phyloP scores from a whole-genome alignment of 2,329 filamentous ascomycete species.

The Trichoderma sp. region DNA sequence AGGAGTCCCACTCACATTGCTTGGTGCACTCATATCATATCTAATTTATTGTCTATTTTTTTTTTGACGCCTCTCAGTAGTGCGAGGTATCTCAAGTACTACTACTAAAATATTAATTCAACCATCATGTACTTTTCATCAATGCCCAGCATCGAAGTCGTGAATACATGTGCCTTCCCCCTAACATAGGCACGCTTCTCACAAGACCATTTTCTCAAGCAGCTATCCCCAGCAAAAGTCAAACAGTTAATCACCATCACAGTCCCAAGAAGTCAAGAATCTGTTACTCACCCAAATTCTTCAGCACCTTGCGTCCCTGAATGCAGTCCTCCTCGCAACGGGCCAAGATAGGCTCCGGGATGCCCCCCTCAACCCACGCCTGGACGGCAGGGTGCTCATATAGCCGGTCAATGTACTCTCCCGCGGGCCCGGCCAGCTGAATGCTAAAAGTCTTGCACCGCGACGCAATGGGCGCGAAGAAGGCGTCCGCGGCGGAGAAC shows the following conservation, averaged over 20 bases:
- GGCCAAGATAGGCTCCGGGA: conserved; percentile 39
- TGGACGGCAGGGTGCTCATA: conserved; percentile 35
- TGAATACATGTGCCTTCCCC: not conserved
- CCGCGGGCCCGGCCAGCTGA: conserved; percentile 29
- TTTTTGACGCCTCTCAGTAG: not conserved
- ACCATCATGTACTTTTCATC: not conserved
- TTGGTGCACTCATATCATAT: not conserved
- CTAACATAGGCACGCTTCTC: not conserved
- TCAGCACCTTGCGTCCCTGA: conserved; percentile 31
- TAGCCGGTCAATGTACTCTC: conserved; percentile 35
- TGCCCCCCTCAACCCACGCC: conserved; percentile 38
- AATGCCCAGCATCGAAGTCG: not conserved
- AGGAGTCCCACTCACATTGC: not conserved
- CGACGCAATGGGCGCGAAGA: conserved; percentile 42
- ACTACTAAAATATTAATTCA: no score
- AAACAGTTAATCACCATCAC: not conserved
- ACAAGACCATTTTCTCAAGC: not conserved
- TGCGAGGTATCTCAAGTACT: not conserved
- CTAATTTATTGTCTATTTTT: not conserved
- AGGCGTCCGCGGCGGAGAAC: conserved; percentile 41
- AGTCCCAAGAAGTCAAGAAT: not conserved
- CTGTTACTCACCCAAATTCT: conserved; percentile 27
- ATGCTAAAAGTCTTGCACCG: conserved; percentile 39
- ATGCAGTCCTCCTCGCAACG: conserved; percentile 37
- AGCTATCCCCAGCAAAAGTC: not conserved